phyloP scores from a whole-genome alignment of 805 yeast genomes.

The Teunomyces tritomae region DNA sequence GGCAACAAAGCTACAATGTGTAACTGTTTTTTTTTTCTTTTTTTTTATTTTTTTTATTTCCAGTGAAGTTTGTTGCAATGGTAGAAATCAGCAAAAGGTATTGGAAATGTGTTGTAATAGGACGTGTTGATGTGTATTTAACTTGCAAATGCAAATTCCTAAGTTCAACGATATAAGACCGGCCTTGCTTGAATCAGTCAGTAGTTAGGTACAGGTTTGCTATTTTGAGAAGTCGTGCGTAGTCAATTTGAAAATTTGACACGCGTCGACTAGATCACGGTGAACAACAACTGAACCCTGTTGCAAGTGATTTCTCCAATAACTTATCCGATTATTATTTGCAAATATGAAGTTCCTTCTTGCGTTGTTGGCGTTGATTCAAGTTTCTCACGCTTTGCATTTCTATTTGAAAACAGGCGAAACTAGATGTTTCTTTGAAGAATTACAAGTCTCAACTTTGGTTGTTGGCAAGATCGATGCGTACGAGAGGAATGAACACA shows the following conservation, averaged over 20 bases:
- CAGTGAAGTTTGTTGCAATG: too few species aligned
- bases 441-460: constrained; percentile 71
- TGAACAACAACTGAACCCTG: constrained; percentile 5
- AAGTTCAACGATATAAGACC: neutral
- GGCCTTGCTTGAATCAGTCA: neutral
- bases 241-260: constrained; percentile 6
- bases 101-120: too few species aligned
- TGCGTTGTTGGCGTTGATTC: constrained; percentile 11
- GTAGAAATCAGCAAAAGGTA: too few species aligned
- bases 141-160: neutral
- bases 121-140: neutral
- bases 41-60: too few species aligned
- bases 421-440: constrained; percentile 80
- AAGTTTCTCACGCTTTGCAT: constrained; percentile 53
- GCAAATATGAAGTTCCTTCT: constrained; percentile 3
- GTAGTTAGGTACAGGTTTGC: neutral
- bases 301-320: neutral
- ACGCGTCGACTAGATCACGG: constrained; percentile 8
- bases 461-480: constrained; percentile 76
- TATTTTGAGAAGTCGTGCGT: neutral
- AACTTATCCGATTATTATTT: neutral
- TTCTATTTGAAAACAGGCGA: constrained; percentile 77
- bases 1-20: too few species aligned
- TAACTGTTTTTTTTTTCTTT: too few species aligned
- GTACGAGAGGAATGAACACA: constrained; percentile 51